phyloP scores from a whole-genome alignment of 2,329 filamentous ascomycete species.

The Whalleya microplaca region DNA sequence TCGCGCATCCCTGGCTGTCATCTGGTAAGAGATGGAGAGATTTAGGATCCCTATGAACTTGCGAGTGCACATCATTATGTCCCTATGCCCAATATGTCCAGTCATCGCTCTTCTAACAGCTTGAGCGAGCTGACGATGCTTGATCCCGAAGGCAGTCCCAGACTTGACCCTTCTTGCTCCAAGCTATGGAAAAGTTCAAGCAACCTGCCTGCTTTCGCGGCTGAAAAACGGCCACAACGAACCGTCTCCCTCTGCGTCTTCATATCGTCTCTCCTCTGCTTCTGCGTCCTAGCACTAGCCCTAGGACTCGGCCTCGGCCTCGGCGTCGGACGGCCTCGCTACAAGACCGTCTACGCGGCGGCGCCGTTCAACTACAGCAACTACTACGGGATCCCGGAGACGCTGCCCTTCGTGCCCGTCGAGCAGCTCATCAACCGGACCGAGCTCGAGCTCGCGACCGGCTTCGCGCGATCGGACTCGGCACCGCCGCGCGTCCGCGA shows the following conservation, averaged over 20 bases:
- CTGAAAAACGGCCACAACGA: constrained; percentile 7
- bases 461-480: constrained; percentile 24
- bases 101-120: constrained; percentile 29
- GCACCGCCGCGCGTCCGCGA: constrained; percentile 29
- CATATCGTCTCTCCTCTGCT: constrained; percentile 20
- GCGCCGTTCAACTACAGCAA: constrained; percentile 21
- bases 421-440: constrained; percentile 33
- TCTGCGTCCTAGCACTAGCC: constrained; percentile 24
- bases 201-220: constrained; percentile 6
- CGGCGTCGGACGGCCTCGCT: constrained; percentile 23
- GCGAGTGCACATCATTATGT: not conserved
- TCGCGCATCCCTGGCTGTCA: constrained; percentile 23
- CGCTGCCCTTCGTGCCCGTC: constrained; percentile 27
- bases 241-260: constrained; percentile 30
- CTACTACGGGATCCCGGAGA: constrained; percentile 28
- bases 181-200: constrained; percentile 22
- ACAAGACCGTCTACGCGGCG: constrained; percentile 7
- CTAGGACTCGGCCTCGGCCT: constrained; percentile 32
- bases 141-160: constrained; percentile 15
- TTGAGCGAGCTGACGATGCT: constrained; percentile 26
- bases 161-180: constrained; percentile 11
- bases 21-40: not conserved
- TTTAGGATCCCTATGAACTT: not conserved
- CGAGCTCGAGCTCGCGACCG: constrained; percentile 35
- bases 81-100: constrained; percentile 24